A percentile compares a stretch with the other conserved stretches of the same genome.
These are phyloP conservation scores for Polytrichum commune DNA, from an alignment of 225 moss, liverwort and hornwort genomes.

Conservation along the genomic window DNA sequence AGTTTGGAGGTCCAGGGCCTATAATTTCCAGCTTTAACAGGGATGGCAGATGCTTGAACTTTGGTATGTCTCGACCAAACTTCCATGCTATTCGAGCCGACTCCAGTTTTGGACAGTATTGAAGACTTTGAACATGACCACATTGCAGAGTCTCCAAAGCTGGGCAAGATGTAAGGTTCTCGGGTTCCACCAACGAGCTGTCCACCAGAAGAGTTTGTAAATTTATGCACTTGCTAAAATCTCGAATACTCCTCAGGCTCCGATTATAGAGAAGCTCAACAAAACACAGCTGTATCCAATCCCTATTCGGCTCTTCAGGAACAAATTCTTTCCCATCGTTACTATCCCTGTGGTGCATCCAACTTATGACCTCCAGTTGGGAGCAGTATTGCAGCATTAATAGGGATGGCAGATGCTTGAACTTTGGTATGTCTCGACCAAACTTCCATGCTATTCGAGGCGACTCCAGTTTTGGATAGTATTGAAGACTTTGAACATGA, in stretches of 20 bases:
- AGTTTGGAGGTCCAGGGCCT: background rate
- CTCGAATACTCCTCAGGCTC: conserved; percentile 11
- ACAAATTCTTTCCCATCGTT: background rate
- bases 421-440: conserved; percentile 4
- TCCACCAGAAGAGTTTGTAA: background rate
- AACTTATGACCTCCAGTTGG: conserved; percentile 9
- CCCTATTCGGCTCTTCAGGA: background rate
- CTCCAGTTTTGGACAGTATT: conserved; percentile 1
- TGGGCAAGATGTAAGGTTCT: conserved; percentile 5
- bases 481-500: conserved; percentile 1
- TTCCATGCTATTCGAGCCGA: background rate
- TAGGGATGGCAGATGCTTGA: background rate
- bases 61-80: conserved; percentile 1
- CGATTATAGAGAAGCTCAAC: background rate
- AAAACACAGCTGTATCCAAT: conserved; percentile 1
- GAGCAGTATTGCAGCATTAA: too few species aligned
- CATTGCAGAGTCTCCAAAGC: background rate
- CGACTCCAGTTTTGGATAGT: background rate
- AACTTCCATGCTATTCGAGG: background rate
- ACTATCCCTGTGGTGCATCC: conserved; percentile 4
- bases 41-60: background rate
- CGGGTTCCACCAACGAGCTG: conserved; percentile 1
- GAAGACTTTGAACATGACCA: background rate
- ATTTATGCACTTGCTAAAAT: conserved; percentile 14
- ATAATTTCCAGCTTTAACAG: background rate